These are phyloP conservation scores for Beauveria varroae DNA, from an alignment of 2,329 filamentous ascomycete species.

Conservation along the genomic window DNA sequence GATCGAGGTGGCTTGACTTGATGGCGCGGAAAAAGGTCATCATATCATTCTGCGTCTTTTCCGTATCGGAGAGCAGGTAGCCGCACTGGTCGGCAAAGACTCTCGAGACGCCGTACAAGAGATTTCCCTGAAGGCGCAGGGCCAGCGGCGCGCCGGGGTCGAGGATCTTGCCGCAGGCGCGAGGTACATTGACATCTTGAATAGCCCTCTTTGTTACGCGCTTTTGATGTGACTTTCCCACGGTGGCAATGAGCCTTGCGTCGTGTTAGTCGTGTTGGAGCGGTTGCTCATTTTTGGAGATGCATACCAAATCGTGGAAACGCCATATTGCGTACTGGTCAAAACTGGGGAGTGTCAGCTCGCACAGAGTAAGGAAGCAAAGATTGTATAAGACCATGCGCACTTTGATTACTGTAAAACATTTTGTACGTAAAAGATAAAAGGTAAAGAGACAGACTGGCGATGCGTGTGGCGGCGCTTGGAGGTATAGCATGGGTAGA, in stretches of 20 bases:
- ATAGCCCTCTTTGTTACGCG: constrained; percentile 81
- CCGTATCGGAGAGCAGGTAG: constrained; percentile 76
- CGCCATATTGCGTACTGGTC: constrained; percentile 78
- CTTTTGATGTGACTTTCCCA: constrained; percentile 65
- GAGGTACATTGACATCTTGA: constrained; percentile 75
- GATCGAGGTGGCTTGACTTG: constrained; percentile 53
- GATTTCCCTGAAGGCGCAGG: constrained; percentile 77
- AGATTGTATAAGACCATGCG: constrained; percentile 22
- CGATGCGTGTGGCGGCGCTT: not conserved
- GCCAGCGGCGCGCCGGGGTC: constrained; percentile 78
- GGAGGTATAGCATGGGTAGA: not conserved
- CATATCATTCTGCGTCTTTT: constrained; percentile 68
- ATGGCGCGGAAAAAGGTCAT: constrained; percentile 55
- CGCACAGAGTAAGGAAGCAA: no score
- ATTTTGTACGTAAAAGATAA: constrained; percentile 38
- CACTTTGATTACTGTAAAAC: constrained; percentile 97
- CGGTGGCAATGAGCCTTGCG: constrained; percentile 79
- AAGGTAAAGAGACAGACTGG: not conserved
- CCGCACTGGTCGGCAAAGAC: constrained; percentile 83
- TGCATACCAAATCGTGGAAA: constrained; percentile 88
- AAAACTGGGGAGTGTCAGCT: constrained; percentile 50
- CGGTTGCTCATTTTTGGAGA: not conserved
- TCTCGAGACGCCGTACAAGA: constrained; percentile 77
- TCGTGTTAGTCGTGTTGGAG: constrained; percentile 10
- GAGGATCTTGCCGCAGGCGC: constrained; percentile 83